phyloP scores from a whole-genome alignment of 495 filamentous ascomycete species.

The Aspergillus wentii region DNA sequence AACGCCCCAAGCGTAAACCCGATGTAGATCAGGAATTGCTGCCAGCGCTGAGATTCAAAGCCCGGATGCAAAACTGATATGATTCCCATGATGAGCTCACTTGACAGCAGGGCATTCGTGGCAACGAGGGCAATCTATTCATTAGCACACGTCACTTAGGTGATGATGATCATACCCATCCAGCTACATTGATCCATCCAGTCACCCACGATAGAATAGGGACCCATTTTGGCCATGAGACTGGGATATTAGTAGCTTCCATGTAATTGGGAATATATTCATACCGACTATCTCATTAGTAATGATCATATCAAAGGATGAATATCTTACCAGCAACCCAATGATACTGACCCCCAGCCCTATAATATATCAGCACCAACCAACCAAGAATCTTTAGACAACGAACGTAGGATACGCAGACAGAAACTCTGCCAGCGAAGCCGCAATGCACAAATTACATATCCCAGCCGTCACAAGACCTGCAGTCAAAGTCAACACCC shows the following conservation, averaged over 20 bases:
- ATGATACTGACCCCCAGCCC: slow-evolving; percentile 61
- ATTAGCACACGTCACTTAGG: slow-evolving; percentile 1
- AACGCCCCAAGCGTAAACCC: slow-evolving; percentile 56
- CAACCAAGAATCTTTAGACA: neutral
- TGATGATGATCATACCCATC: slow-evolving; percentile 51
- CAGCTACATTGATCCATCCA: slow-evolving; percentile 68
- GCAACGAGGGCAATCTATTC: slow-evolving; percentile 52
- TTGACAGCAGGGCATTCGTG: slow-evolving; percentile 42
- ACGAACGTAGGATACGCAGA: slow-evolving; percentile 62
- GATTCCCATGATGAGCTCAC: slow-evolving; percentile 51
- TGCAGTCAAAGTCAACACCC: slow-evolving; percentile 6
- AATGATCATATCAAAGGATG: neutral
- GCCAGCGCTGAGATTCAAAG: slow-evolving; percentile 56
- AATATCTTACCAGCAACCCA: slow-evolving; percentile 57
- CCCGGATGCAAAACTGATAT: slow-evolving; percentile 49
- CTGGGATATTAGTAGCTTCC: slow-evolving; percentile 10
- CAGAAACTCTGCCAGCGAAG: slow-evolving; percentile 65
- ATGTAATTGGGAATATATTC: neutral
- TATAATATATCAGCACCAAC: slow-evolving; percentile 10
- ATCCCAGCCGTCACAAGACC: slow-evolving; percentile 64
- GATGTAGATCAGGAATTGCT: slow-evolving; percentile 69
- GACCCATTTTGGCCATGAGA: slow-evolving; percentile 53
- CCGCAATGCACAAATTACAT: slow-evolving; percentile 63
- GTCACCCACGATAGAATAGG: slow-evolving; percentile 62
- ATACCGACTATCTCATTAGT: slow-evolving; percentile 20